Percentiles rank a stretch among this genome's conserved stretches.
phyloP scores from a whole-genome alignment of 2,329 filamentous ascomycete genomes.

The Whalleya microplaca region DNA sequence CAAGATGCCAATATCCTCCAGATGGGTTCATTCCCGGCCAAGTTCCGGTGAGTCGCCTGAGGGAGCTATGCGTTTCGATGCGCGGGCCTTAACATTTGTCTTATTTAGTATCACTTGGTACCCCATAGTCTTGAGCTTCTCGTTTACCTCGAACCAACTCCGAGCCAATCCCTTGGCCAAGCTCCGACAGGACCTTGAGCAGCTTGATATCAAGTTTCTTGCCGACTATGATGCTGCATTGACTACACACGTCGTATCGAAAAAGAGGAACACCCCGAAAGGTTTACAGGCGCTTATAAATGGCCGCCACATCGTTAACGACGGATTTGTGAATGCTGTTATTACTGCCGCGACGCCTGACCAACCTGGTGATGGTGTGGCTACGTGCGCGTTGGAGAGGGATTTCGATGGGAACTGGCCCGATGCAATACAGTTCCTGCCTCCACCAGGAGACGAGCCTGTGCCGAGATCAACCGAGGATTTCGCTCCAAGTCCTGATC shows the following conservation, averaged over 20 bases:
- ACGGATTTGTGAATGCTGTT: constrained; percentile 74
- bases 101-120: constrained; percentile 72
- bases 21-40: constrained; percentile 70
- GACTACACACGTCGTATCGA: constrained; percentile 87
- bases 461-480: constrained; percentile 67
- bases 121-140: constrained; percentile 80
- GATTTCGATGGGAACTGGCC: constrained; percentile 86
- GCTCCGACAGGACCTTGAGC: constrained; percentile 71
- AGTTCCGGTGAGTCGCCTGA: constrained; percentile 55
- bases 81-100: constrained; percentile 6
- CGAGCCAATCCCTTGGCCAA: constrained; percentile 66
- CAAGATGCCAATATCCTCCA: constrained; percentile 66
- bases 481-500: constrained; percentile 69
- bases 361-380: constrained; percentile 51
- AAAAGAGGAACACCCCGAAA: constrained; percentile 87
- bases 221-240: constrained; percentile 69
- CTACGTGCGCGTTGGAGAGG: constrained; percentile 65
- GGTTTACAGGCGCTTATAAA: constrained; percentile 86
- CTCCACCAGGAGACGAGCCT: constrained; percentile 76
- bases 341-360: constrained; percentile 59
- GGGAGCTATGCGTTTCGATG: constrained; percentile 1
- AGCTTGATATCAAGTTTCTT: constrained; percentile 86
- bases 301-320: constrained; percentile 75
- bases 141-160: constrained; percentile 71
- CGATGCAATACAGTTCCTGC: constrained; percentile 70